Conservation (phyloP, 805 yeast genomes). For the Zygosaccharomyces pseudorouxii region DNA sequence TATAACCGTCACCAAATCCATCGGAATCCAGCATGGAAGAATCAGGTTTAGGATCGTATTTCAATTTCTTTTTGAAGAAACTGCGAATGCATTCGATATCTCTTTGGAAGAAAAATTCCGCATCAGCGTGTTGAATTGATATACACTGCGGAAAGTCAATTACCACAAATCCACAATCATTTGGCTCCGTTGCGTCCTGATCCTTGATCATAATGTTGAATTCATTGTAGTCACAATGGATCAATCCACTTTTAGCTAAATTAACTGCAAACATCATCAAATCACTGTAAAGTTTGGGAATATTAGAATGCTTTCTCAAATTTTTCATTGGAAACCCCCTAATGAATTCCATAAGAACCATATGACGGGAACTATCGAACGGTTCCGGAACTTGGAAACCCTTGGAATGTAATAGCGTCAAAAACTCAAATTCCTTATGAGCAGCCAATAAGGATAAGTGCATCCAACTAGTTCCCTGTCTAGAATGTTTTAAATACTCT, state of each 20-base stretch:
- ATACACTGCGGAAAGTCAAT: slow-evolving; percentile 99
- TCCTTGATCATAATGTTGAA: slow-evolving; percentile 83
- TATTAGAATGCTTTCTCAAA: slow-evolving; percentile 62
- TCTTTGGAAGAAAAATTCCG: slow-evolving; percentile 80
- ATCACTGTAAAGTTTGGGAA: slow-evolving; percentile 70
- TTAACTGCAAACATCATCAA: slow-evolving; percentile 83
- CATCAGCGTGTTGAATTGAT: slow-evolving; percentile 85
- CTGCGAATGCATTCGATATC: slow-evolving; percentile 87
- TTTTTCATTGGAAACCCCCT: slow-evolving; percentile 89
- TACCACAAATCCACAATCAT: slow-evolving; percentile 72
- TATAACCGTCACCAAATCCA: slow-evolving; percentile 78
- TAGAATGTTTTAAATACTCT: slow-evolving; percentile 68
- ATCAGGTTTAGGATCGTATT: slow-evolving; percentile 66
- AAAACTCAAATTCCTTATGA: slow-evolving; percentile 83
- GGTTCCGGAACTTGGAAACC: slow-evolving; percentile 89
- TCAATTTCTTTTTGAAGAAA: slow-evolving; percentile 75
- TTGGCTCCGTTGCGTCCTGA: slow-evolving; percentile 34
- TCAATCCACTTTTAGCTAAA: slow-evolving; percentile 81
- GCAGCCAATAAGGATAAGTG: slow-evolving; percentile 86
- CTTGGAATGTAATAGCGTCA: slow-evolving; percentile 65
- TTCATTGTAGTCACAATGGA: slow-evolving; percentile 97
- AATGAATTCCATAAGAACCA: slow-evolving; percentile 87
- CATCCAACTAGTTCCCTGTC: slow-evolving; percentile 87
- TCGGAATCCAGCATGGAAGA: slow-evolving; percentile 68
- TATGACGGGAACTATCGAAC: slow-evolving; percentile 83